Evolutionary conservation across 2,329 filamentous ascomycete genomes (phyloP).

Genomic region (Claviceps arundinis): DNA sequence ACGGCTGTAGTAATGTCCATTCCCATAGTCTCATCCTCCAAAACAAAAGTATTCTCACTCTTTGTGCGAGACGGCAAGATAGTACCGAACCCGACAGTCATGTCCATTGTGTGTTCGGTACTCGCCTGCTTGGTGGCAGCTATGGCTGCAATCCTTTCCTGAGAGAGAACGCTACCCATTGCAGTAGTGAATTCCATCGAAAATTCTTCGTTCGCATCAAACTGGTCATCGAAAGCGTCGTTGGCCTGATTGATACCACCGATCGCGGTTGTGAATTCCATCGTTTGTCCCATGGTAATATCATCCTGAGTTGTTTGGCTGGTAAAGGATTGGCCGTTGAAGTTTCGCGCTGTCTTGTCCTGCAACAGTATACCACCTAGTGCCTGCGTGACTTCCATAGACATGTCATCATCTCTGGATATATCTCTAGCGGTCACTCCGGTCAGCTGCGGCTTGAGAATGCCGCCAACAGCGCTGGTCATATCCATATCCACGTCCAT

Average conservation of each 20-base stretch:
- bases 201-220: slow-evolving; percentile 50
- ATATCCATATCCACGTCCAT: slow-evolving; percentile 36
- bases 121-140: slow-evolving; percentile 13
- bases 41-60: slow-evolving; percentile 19
- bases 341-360: slow-evolving; percentile 4
- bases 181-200: slow-evolving; percentile 67
- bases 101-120: slow-evolving; percentile 31
- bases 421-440: slow-evolving; percentile 23
- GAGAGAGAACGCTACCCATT: slow-evolving; percentile 39
- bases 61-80: slow-evolving; percentile 26
- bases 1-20: slow-evolving; percentile 58
- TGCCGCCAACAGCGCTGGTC: slow-evolving; percentile 42
- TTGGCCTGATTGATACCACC: slow-evolving; percentile 47
- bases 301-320: slow-evolving; percentile 14
- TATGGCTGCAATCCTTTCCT: slow-evolving; percentile 15
- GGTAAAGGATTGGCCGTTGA: not conserved
- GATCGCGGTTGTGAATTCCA: slow-evolving; percentile 75
- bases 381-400: slow-evolving; percentile 85
- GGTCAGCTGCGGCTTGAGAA: slow-evolving; percentile 31
- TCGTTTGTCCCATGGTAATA: slow-evolving; percentile 29
- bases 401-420: slow-evolving; percentile 54
- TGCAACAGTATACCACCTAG: slow-evolving; percentile 63
- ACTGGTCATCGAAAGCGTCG: slow-evolving; percentile 20
- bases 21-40: slow-evolving; percentile 31
- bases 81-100: slow-evolving; percentile 44